Evolutionary conservation across 345 rosid species (phyloP).

Genomic region (Bruguiera sexangula): DNA sequence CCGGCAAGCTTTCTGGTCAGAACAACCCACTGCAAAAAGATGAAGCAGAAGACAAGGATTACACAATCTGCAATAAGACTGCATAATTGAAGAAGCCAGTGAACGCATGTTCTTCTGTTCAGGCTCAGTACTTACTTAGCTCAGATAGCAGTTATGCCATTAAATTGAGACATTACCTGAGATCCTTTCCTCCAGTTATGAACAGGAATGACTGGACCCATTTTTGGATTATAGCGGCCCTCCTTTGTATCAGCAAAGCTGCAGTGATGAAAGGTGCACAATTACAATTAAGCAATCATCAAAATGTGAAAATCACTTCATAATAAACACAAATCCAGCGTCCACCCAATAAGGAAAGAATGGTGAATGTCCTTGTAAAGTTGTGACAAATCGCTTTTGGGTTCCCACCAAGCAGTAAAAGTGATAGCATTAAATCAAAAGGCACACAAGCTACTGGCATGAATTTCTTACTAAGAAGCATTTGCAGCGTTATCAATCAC

Average conservation of each 20-base stretch:
- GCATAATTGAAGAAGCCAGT: slow-evolving; percentile 7
- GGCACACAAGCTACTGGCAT: neutral
- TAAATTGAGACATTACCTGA: slow-evolving; percentile 51
- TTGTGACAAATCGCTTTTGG: too few relatives aligned
- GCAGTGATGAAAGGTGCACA: slow-evolving; percentile 11
- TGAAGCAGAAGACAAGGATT: slow-evolving; percentile 14
- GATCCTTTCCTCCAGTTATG: slow-evolving; percentile 98
- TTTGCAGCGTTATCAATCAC: neutral
- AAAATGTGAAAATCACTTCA: neutral
- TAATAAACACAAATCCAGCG: neutral
- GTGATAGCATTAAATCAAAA: neutral
- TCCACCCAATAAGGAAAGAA: neutral
- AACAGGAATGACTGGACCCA: slow-evolving; percentile 72
- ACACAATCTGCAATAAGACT: slow-evolving; percentile 14
- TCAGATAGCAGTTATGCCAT: slow-evolving; percentile 14
- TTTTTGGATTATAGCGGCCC: slow-evolving; percentile 95
- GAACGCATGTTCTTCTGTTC: too few relatives aligned
- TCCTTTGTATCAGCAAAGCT: slow-evolving; percentile 97
- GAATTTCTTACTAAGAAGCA: neutral
- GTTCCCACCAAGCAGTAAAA: neutral
- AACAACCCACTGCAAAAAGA: slow-evolving; percentile 75
- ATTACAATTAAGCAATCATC: neutral
- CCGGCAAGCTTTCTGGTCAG: slow-evolving; percentile 85
- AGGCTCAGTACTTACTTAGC: neutral
- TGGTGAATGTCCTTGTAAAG: neutral